Evolutionary conservation across 371 early-diverging fungal genomes (phyloP).

Genomic region (Chytridium lagenaria): DNA sequence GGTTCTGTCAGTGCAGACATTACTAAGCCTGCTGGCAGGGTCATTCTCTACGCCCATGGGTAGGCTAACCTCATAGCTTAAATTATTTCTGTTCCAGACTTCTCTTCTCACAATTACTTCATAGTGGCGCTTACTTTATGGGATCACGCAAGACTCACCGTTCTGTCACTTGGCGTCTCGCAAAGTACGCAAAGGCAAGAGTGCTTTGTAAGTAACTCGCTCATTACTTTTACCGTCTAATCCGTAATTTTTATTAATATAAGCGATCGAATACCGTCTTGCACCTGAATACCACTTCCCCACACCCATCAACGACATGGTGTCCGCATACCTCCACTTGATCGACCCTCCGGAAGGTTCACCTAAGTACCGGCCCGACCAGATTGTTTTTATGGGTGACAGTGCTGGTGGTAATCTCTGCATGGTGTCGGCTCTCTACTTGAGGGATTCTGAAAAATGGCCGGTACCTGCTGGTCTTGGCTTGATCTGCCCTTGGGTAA

Average conservation of each 20-base stretch:
- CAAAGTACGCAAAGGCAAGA: constrained; percentile 45
- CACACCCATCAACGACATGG: constrained; percentile 77
- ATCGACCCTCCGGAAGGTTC: constrained; percentile 58
- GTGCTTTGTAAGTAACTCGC: constrained; percentile 32
- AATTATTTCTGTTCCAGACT: constrained; percentile 16
- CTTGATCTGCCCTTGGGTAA: constrained; percentile 66
- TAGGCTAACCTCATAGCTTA: constrained; percentile 41
- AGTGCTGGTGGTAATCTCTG: constrained; percentile 67
- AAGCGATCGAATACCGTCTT: constrained; percentile 76
- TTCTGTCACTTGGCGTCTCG: constrained; percentile 48
- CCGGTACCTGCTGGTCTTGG: constrained; percentile 57
- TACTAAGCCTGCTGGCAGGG: constrained; percentile 23
- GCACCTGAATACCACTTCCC: constrained; percentile 88
- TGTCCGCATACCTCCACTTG: constrained; percentile 75
- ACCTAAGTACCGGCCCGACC: constrained; percentile 55
- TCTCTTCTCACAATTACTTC: constrained; percentile 16
- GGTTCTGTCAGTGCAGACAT: neutral
- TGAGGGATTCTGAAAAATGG: constrained; percentile 38
- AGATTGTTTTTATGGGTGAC: constrained; percentile 79
- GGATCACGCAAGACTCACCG: constrained; percentile 53
- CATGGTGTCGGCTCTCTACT: constrained; percentile 32
- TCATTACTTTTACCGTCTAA: neutral
- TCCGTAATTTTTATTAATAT: neutral
- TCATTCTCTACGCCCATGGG: constrained; percentile 74
- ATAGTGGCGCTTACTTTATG: constrained; percentile 59